A percentile compares a stretch with the other conserved stretches of the same genome.
Conservation (phyloP, 495 filamentous ascomycete genomes). For the Hypoxylon lienhwacheense region DNA sequence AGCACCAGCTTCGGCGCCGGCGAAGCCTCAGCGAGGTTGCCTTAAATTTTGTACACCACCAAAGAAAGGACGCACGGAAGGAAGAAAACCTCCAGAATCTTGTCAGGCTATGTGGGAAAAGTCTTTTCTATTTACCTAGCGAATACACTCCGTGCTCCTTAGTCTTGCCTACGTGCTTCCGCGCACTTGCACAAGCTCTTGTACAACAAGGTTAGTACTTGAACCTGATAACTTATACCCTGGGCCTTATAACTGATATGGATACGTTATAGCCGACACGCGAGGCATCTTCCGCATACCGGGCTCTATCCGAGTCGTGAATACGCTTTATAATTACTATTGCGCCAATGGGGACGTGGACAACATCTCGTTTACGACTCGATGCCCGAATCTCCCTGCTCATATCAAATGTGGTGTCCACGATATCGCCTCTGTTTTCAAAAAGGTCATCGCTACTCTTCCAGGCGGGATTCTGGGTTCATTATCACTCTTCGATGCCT, state of each 20-base stretch:
- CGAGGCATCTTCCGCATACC: constrained; percentile 67
- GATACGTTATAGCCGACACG: constrained; percentile 45
- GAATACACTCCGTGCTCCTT: constrained; percentile 67
- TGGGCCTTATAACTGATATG: constrained; percentile 21
- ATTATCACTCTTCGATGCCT: constrained; percentile 61
- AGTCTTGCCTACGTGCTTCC: constrained; percentile 72
- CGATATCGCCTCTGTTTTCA: constrained; percentile 73
- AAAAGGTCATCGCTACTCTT: constrained; percentile 67
- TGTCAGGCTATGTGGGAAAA: constrained; percentile 73
- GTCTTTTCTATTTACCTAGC: constrained; percentile 64
- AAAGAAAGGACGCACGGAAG: constrained; percentile 59
- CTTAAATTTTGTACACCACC: constrained; percentile 49
- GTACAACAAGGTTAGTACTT: constrained; percentile 61
- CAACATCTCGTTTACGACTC: constrained; percentile 54
- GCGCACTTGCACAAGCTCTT: constrained; percentile 68
- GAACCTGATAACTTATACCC: background rate
- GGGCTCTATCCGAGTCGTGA: constrained; percentile 57
- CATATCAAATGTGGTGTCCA: constrained; percentile 61
- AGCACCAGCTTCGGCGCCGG: constrained; percentile 38
- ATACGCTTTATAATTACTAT: constrained; percentile 65
- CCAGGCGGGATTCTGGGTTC: constrained; percentile 77
- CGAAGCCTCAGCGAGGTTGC: constrained; percentile 56
- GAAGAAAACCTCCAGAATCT: constrained; percentile 65
- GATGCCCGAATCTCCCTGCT: constrained; percentile 55
- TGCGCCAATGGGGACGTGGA: constrained; percentile 54